phyloP scores from a whole-genome alignment of 169 alveolate species.

The Amoebophrya sp. region DNA sequence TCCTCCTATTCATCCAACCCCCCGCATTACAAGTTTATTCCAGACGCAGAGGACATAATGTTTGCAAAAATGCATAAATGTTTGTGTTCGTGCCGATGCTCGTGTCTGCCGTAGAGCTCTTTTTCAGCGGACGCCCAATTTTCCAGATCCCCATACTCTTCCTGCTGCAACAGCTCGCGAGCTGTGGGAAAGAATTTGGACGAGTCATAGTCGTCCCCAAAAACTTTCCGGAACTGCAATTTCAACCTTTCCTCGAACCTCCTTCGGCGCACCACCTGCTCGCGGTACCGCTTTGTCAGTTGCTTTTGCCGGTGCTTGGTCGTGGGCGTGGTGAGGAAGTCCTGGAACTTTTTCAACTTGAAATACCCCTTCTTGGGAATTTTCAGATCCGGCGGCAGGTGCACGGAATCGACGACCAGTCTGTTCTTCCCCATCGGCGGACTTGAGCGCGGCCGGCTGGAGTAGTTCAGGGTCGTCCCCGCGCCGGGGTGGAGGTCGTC shows the following conservation, averaged over 20 bases:
- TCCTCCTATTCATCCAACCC: not conserved
- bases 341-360: not conserved
- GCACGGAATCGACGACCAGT: not conserved
- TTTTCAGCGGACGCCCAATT: no score
- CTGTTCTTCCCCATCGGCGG: not conserved
- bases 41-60: not conserved
- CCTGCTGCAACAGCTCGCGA: no score
- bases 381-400: not conserved
- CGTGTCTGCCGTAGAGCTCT: not conserved
- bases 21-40: not conserved
- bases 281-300: not conserved
- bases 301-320: not conserved
- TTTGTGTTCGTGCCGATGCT: not conserved
- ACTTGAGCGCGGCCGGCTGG: no score
- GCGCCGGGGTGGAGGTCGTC: not conserved
- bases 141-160: no score
- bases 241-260: no score
- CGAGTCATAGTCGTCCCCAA: no score
- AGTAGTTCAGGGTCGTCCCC: not conserved
- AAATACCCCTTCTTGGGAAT: not conserved
- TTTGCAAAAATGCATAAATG: not conserved
- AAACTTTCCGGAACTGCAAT: no score
- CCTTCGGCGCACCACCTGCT: no score
- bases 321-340: not conserved
- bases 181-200: no score